Evolutionary conservation across 352 stramenopile genomes (phyloP).

Genomic region (Phytophthora citricola): DNA sequence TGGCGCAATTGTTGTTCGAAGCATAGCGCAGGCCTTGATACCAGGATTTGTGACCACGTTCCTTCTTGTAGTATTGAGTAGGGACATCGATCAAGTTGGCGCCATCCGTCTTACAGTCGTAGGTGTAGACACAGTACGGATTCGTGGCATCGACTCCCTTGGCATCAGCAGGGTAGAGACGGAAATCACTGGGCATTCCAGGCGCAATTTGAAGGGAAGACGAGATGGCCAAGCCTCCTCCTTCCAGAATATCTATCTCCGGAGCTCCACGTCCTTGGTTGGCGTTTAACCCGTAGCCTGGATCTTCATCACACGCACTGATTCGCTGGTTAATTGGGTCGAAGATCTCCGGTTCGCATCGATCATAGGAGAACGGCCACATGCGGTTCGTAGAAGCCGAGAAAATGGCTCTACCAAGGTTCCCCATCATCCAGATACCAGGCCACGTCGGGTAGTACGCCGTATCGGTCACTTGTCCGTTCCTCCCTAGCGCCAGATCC

Average conservation of each 20-base stretch:
- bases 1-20: slow-evolving; percentile 60
- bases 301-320: slow-evolving; percentile 89
- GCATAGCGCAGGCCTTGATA: slow-evolving; percentile 72
- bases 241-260: slow-evolving; percentile 97
- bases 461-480: slow-evolving; percentile 60
- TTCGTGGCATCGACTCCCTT: slow-evolving; percentile 26
- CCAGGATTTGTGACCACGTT: slow-evolving; percentile 63
- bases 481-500: slow-evolving; percentile 49
- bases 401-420: slow-evolving; percentile 96
- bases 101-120: slow-evolving; percentile 57
- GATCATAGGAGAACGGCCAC: slow-evolving; percentile 97
- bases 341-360: slow-evolving; percentile 83
- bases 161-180: slow-evolving; percentile 53
- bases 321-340: slow-evolving; percentile 70
- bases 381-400: slow-evolving; percentile 93
- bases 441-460: slow-evolving; percentile 92
- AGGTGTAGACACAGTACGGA: slow-evolving; percentile 54
- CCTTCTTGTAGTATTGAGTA: slow-evolving; percentile 43
- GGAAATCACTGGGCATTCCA: slow-evolving; percentile 70
- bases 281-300: slow-evolving; percentile 91
- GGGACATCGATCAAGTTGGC: slow-evolving; percentile 58
- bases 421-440: slow-evolving; percentile 97
- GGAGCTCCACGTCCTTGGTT: slow-evolving; percentile 89
- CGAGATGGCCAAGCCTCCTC: slow-evolving; percentile 81
- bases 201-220: slow-evolving; percentile 91